Evolutionary conservation across 2,329 filamentous ascomycete genomes (phyloP).

Genomic region (Fusarium ambrosium): DNA sequence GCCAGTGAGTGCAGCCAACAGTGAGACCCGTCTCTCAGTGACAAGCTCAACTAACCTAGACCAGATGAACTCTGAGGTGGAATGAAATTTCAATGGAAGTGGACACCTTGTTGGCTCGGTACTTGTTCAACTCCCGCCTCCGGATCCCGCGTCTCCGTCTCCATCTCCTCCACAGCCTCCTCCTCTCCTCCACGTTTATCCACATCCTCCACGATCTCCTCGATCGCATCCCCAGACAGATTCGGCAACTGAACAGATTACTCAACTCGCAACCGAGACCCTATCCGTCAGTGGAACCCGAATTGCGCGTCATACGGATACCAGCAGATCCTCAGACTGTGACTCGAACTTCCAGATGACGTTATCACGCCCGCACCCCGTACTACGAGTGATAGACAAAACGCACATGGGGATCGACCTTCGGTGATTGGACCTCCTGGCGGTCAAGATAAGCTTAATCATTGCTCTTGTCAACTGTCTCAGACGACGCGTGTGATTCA

Average conservation of each 20-base stretch:
- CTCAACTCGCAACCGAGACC: neutral
- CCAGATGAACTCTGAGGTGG: neutral
- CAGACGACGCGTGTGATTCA: conserved; percentile 36
- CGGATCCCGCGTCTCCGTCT: neutral
- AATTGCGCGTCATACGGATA: conserved; percentile 5
- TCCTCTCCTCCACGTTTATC: neutral
- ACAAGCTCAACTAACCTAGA: neutral
- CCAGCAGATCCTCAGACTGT: neutral
- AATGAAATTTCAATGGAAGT: neutral
- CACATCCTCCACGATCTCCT: neutral
- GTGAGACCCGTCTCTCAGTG: neutral
- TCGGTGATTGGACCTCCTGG: conserved; percentile 2
- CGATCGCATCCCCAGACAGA: neutral
- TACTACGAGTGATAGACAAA: neutral
- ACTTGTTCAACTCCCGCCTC: neutral
- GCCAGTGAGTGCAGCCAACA: neutral
- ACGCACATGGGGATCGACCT: neutral
- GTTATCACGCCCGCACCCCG: neutral
- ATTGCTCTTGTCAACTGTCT: conserved; percentile 32
- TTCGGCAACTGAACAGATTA: neutral
- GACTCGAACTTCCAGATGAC: conserved; percentile 1
- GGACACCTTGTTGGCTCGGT: neutral
- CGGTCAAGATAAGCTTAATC: conserved; percentile 38
- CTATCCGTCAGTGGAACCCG: neutral
- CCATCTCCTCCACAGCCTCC: neutral